Conservation (phyloP, 257 asterid genomes). For the Prunella vulgaris region DNA sequence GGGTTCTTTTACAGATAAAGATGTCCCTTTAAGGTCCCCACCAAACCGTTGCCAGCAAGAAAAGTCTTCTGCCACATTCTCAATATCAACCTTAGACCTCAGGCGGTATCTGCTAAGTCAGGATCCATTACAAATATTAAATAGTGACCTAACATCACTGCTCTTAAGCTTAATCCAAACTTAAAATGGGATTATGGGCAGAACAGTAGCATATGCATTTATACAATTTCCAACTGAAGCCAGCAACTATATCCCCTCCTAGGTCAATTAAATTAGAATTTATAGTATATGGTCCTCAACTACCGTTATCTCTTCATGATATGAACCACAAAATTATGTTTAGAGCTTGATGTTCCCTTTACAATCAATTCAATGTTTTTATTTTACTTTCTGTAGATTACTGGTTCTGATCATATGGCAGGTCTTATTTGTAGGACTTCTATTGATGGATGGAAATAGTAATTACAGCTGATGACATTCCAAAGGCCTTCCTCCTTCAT, state of each 20-base stretch:
- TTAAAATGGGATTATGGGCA: neutral
- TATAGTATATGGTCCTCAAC: too few species aligned
- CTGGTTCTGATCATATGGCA: neutral
- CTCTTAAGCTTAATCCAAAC: neutral
- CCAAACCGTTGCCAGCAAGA: conserved; percentile 93
- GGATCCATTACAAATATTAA: conserved; percentile 6
- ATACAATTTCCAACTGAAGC: neutral
- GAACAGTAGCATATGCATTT: neutral
- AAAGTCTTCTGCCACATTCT: conserved; percentile 53
- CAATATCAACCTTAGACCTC: conserved; percentile 89
- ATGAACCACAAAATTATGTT: neutral
- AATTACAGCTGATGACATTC: neutral
- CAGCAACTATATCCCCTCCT: neutral
- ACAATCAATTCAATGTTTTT: neutral
- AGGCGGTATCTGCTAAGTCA: conserved; percentile 58
- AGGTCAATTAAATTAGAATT: neutral
- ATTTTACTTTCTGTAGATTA: neutral
- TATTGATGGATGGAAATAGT: neutral
- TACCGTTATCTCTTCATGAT: neutral
- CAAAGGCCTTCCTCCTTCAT: neutral
- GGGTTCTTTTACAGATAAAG: conserved; percentile 44
- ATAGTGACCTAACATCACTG: conserved; percentile 1
- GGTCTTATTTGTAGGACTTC: neutral
- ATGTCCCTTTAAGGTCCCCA: conserved; percentile 29
- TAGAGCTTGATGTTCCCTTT: neutral